Base-by-base conservation (phyloP, 176 grass and related monocot species). In the Zoysia japonica region DNA sequence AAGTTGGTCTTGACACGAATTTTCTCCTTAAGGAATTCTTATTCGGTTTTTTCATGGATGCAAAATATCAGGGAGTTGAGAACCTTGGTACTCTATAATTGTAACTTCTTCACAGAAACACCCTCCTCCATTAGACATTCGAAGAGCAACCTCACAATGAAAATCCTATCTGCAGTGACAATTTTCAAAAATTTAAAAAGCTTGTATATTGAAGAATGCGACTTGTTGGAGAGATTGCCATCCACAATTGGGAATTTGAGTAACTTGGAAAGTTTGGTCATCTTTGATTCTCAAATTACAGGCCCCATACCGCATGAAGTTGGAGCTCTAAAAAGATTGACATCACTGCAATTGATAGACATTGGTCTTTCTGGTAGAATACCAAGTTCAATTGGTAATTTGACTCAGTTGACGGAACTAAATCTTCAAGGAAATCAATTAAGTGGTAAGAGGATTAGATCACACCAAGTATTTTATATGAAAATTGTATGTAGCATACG, bases 1-100 rank as follows among this genome's bases (percentile, higher is more conserved):
- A 3, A 7, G 19, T 44, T 75, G 54, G 1, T 9, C 40, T 10
- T 75, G 0, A 2, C 10, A 44, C 9, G 15, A 9, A 0, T 9
- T 15, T 2, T 7, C 8, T 87, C 17, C 1, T 1, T 0, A 36
- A 11, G n/a, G 7, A 47, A 75, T 1, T 9, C 12, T 15, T 53
- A 43, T 36, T 7, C n/a, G n/a, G 2, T 53, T 3, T 80, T 49
- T 62, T 84, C 42, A 64, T 90, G 61, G 68, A 43, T 35, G 1
- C 9, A 63, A 49, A 41, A 35, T 11, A 5, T 63, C 1, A 16
- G 20, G 7, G 65, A 72, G 66, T 54, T 82, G 65, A 65, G 3
- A 28, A 7, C 7, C 9, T 64, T 87, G 85, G 0, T 12, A 4
- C 66, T 77, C 0, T 1, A 0, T 5, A 2, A 55, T 0, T 65